A percentile compares a stretch with the other conserved stretches of the same genome.
Conservation (phyloP, 371 early-diverging fungal species). For the Apophysomyces sp. region DNA sequence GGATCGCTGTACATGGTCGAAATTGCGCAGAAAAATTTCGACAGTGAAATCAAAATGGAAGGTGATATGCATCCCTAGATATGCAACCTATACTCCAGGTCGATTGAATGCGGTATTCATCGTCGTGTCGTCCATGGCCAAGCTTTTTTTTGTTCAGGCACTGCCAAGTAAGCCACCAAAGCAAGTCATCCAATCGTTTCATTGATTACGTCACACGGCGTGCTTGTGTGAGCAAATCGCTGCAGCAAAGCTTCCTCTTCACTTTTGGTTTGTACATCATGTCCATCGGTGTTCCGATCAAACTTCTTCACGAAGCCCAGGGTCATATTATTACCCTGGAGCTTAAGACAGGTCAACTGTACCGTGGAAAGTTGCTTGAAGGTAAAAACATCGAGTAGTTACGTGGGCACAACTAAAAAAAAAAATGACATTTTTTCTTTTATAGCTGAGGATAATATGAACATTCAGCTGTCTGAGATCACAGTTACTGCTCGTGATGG, state of each 20-base stretch:
- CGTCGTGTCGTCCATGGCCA: no score
- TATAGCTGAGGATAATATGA: slow-evolving; percentile 98
- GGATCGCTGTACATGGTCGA: no score
- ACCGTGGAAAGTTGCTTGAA: slow-evolving; percentile 93
- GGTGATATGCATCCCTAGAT: no score
- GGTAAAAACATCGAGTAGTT: slow-evolving; percentile 40
- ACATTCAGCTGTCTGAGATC: slow-evolving; percentile 92
- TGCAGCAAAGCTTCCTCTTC: neutral
- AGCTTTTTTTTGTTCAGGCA: no score
- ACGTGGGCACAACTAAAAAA: neutral
- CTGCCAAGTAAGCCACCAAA: no score
- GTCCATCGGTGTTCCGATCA: slow-evolving; percentile 94
- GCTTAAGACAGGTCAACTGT: slow-evolving; percentile 90
- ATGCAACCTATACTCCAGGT: no score
- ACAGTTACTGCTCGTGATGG: slow-evolving; percentile 93
- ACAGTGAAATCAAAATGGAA: no score
- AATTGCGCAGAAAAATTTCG: no score
- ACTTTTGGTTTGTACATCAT: slow-evolving; percentile 33
- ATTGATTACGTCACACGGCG: no score
- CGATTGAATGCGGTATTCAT: no score
- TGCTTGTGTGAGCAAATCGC: no score
- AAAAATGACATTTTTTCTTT: neutral
- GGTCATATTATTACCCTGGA: slow-evolving; percentile 96
- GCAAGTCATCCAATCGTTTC: no score
- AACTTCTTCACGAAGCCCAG: slow-evolving; percentile 96